Percentiles rank a stretch among this genome's conserved stretches.
Evolutionary conservation across 768 basidiomycete species (phyloP).

Genomic region (Serpula lacrymans): DNA sequence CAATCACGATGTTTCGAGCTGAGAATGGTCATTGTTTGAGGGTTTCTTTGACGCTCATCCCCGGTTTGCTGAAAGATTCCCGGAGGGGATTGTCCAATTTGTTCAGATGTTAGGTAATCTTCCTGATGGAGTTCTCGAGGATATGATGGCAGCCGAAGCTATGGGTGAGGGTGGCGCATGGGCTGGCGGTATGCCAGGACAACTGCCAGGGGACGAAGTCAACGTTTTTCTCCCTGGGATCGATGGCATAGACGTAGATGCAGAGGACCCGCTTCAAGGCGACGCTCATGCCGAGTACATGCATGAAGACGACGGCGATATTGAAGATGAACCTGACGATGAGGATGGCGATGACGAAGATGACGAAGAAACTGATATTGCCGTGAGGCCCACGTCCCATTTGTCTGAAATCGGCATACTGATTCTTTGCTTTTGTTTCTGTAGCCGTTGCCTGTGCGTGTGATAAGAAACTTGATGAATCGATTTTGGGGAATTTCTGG

Average conservation of each 20-base stretch:
- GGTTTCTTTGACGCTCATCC: slow-evolving; percentile 58
- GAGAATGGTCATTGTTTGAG: slow-evolving; percentile 18
- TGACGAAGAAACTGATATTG: slow-evolving; percentile 42
- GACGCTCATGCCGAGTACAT: slow-evolving; percentile 21
- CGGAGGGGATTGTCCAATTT: slow-evolving; percentile 64
- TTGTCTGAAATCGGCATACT: slow-evolving; percentile 2
- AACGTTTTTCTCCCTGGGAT: too few species aligned
- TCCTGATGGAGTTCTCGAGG: slow-evolving; percentile 57
- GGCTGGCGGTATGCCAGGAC: slow-evolving; percentile 35
- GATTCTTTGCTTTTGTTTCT: neutral
- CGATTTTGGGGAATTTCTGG: slow-evolving; percentile 53
- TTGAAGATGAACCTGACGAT: slow-evolving; percentile 21
- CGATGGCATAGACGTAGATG: slow-evolving; percentile 1
- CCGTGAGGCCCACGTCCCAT: slow-evolving; percentile 36
- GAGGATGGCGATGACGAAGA: slow-evolving; percentile 43
- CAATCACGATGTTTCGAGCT: neutral
- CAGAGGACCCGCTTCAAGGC: slow-evolving; percentile 14
- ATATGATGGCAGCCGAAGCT: slow-evolving; percentile 50
- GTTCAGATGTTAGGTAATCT: slow-evolving; percentile 52
- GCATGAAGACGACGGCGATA: slow-evolving; percentile 19
- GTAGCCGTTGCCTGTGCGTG: slow-evolving; percentile 57
- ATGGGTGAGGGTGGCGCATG: slow-evolving; percentile 29
- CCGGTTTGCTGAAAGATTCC: slow-evolving; percentile 52
- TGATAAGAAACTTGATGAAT: slow-evolving; percentile 56
- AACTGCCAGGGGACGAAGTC: slow-evolving; percentile 42